phyloP scores from a whole-genome alignment of 2,329 filamentous ascomycete genomes.

The Penicillium sp. region DNA sequence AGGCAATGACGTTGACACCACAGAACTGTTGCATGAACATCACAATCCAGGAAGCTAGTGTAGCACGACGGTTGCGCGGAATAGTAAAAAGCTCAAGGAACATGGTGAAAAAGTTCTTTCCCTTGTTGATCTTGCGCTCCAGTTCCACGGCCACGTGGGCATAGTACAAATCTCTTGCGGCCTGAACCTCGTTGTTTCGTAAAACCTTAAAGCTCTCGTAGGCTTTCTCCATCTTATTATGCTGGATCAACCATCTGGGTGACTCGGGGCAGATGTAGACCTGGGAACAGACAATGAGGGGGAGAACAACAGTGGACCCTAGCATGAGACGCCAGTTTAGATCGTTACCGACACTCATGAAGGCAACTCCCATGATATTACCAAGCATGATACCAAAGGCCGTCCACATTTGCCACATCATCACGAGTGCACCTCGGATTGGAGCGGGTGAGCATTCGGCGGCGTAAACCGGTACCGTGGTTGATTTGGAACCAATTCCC shows the following conservation, averaged over 20 bases:
- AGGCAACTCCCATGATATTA: slow-evolving; percentile 50
- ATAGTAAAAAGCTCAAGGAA: slow-evolving; percentile 60
- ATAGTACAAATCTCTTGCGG: slow-evolving; percentile 58
- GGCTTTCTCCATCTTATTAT: slow-evolving; percentile 45
- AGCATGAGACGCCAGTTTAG: slow-evolving; percentile 66
- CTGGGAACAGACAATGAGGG: slow-evolving; percentile 54
- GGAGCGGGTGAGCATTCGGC: slow-evolving; percentile 50
- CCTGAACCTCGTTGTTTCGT: slow-evolving; percentile 53
- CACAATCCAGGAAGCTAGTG: slow-evolving; percentile 57
- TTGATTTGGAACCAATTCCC: slow-evolving; percentile 44
- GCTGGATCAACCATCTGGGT: slow-evolving; percentile 53
- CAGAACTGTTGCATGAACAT: slow-evolving; percentile 66
- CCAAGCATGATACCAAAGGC: slow-evolving; percentile 49
- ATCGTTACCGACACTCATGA: slow-evolving; percentile 46
- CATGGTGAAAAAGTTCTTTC: slow-evolving; percentile 52
- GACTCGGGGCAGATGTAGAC: slow-evolving; percentile 65
- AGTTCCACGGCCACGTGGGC: slow-evolving; percentile 59
- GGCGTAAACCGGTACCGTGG: slow-evolving; percentile 49
- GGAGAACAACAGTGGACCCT: slow-evolving; percentile 62
- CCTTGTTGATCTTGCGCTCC: slow-evolving; percentile 54
- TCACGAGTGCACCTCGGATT: slow-evolving; percentile 51
- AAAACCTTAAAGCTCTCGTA: slow-evolving; percentile 51
- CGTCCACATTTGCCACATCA: slow-evolving; percentile 55
- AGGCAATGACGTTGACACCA: slow-evolving; percentile 58
- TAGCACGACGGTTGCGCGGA: slow-evolving; percentile 62